Base-by-base conservation (phyloP, 805 yeast species). In the Candida michaelii region DNA sequence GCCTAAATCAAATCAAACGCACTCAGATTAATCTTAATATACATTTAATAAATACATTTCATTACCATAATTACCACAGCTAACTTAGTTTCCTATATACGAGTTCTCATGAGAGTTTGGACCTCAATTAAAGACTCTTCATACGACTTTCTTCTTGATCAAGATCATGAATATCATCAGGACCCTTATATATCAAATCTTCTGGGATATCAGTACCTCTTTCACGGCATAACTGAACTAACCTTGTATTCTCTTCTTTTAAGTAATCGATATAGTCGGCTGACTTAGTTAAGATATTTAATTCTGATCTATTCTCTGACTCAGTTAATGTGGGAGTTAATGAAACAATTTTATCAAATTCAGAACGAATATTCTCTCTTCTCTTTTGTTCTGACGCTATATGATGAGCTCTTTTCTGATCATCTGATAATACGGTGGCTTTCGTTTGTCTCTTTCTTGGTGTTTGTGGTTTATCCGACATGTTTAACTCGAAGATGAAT, bases 341-440 rank as follows among this genome's bases (percentile, higher is more conserved):
- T 1, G 74, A 70, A 0, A 89, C 90, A 16, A 90, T 70, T 42
- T 75, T 76, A 53, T 86, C 95, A 55, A 88, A 90, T 8, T 89
- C 90, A 8, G 82, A 77, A 34, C 97, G 70, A 16, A 91, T 88
- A 31, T 90, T 88, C 50, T 83, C 88, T 47, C 98, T 71, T 53
- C 98, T 72, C 55, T 85, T 85, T 59, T 89, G 90, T 58, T 90
- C 98, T 0, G 90, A 83, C 4, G 86, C 86, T 6, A 87, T 85
- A 55, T 86, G 95, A 51, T 83, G 86, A 4, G 82, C 83, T 80
- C 82, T 64, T 46, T 64, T 64, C 47, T 66, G 69, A 25, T 65
- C 69, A 25, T 65, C 69, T 5, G 66, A 55, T 27, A 66, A 55
- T 4, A 62, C 63, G 3, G 63, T 52, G 10, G 60, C 48, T 42